Conservation (phyloP, 1,284 basidiomycete genomes). For the Phylloboletellus chloephorus region DNA sequence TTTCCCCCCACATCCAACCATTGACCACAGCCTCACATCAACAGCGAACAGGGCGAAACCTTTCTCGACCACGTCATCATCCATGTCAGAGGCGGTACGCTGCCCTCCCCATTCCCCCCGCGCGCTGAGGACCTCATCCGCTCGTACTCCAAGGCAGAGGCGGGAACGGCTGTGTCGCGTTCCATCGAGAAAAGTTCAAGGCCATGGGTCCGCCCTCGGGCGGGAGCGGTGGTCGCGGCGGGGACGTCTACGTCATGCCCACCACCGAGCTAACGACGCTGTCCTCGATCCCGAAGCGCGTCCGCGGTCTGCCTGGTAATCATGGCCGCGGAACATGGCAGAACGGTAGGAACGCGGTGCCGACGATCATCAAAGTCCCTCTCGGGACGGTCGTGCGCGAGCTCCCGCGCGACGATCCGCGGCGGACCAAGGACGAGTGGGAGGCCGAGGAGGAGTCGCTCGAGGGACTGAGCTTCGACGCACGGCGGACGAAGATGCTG, state of each 20-base stretch:
- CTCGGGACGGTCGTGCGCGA: constrained; percentile 85
- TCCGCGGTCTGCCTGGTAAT: constrained; percentile 63
- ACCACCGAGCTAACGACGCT: constrained; percentile 74
- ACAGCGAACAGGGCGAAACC: constrained; percentile 53
- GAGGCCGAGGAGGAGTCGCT: constrained; percentile 63
- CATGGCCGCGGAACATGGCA: constrained; percentile 81
- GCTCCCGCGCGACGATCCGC: constrained; percentile 57
- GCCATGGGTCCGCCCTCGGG: constrained; percentile 83
- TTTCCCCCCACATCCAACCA: not conserved
- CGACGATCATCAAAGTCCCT: constrained; percentile 76
- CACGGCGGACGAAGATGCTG: constrained; percentile 54
- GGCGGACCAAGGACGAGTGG: constrained; percentile 58
- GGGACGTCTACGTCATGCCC: constrained; percentile 79
- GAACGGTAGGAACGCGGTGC: constrained; percentile 71
- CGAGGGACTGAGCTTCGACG: constrained; percentile 39
- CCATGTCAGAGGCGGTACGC: constrained; percentile 68
- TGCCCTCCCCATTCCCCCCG: not conserved
- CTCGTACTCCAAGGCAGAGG: constrained; percentile 57
- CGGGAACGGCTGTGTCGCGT: constrained; percentile 79
- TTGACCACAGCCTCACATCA: constrained; percentile 10
- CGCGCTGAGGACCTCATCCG: constrained; percentile 8
- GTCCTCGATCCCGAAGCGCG: constrained; percentile 60
- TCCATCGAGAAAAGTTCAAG: constrained; percentile 75
- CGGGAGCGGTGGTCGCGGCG: constrained; percentile 85
- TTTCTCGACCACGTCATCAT: constrained; percentile 81